Percentiles rank a stretch among this genome's conserved stretches.
Conservation (phyloP, 2,329 filamentous ascomycete species). For the Penicillium sp. region DNA sequence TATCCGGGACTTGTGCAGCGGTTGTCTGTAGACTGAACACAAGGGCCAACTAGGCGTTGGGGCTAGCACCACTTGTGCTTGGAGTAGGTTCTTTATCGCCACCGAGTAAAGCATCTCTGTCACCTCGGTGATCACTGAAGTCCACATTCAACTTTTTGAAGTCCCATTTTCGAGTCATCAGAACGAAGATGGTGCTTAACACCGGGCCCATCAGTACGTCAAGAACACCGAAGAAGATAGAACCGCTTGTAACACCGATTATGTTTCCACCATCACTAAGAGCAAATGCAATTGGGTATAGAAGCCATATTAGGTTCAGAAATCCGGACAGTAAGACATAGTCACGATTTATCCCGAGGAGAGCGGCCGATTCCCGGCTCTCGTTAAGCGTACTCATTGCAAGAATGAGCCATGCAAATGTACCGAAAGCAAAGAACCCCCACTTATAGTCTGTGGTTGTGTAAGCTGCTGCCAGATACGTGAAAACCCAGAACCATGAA, state of each 20-base stretch:
- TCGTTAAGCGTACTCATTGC: conserved; percentile 42
- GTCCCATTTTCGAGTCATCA: conserved; percentile 46
- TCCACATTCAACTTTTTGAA: conserved; percentile 49
- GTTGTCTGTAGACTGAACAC: not conserved
- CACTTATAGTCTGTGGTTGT: conserved; percentile 53
- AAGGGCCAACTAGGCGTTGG: not conserved
- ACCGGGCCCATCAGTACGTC: conserved; percentile 49
- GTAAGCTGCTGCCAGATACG: conserved; percentile 49
- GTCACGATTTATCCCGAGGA: conserved; percentile 44
- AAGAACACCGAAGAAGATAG: conserved; percentile 54
- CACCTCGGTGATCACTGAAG: conserved; percentile 46
- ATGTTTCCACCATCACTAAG: conserved; percentile 52
- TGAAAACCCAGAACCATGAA: conserved; percentile 50
- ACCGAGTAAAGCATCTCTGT: not conserved
- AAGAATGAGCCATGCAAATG: conserved; percentile 46
- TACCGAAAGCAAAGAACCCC: conserved; percentile 56
- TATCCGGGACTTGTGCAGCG: not conserved
- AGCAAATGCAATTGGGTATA: conserved; percentile 53
- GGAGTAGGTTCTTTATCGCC: not conserved
- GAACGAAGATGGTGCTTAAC: conserved; percentile 33
- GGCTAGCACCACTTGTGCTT: not conserved
- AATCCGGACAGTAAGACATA: conserved; percentile 46
- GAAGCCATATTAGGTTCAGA: conserved; percentile 35
- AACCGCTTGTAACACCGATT: conserved; percentile 44
- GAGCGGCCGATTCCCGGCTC: conserved; percentile 37